Percentiles rank a stretch among this genome's conserved stretches.
Conservation (phyloP, 495 filamentous ascomycete species). For the Peziza echinospora region DNA sequence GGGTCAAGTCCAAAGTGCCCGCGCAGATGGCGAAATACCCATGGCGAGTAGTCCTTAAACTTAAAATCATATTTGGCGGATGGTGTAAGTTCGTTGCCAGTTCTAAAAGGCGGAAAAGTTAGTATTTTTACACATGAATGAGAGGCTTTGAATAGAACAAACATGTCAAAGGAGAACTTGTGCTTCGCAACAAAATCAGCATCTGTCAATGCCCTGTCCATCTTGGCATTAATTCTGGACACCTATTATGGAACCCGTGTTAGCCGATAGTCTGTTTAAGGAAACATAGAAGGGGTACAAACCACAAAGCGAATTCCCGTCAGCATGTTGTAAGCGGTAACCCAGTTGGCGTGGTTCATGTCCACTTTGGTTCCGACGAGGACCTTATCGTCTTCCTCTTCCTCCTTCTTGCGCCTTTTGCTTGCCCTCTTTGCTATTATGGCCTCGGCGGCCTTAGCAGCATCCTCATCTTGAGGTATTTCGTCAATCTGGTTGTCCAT, state of each 20-base stretch:
- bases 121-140: neutral
- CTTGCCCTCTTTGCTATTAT: slow-evolving; percentile 77
- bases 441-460: slow-evolving; percentile 74
- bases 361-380: slow-evolving; percentile 97
- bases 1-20: slow-evolving; percentile 79
- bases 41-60: slow-evolving; percentile 98
- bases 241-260: slow-evolving; percentile 21
- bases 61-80: slow-evolving; percentile 99
- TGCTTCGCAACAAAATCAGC: slow-evolving; percentile 80
- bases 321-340: slow-evolving; percentile 98
- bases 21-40: slow-evolving; percentile 91
- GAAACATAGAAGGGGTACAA: neutral
- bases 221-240: slow-evolving; percentile 88
- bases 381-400: slow-evolving; percentile 83
- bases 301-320: slow-evolving; percentile 89
- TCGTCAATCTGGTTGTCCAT: slow-evolving; percentile 68
- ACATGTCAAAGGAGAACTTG: slow-evolving; percentile 98
- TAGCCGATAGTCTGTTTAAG: neutral
- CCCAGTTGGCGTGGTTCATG: slow-evolving; percentile 92
- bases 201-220: slow-evolving; percentile 69
- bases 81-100: slow-evolving; percentile 89
- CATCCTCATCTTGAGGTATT: slow-evolving; percentile 68
- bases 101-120: slow-evolving; percentile 26
- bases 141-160: slow-evolving; percentile 12
- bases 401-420: slow-evolving; percentile 55